Percentiles rank a stretch among this genome's conserved stretches.
Evolutionary conservation across 371 early-diverging fungal genomes (phyloP).

Genomic region (Syncephalastrum contaminatum): DNA sequence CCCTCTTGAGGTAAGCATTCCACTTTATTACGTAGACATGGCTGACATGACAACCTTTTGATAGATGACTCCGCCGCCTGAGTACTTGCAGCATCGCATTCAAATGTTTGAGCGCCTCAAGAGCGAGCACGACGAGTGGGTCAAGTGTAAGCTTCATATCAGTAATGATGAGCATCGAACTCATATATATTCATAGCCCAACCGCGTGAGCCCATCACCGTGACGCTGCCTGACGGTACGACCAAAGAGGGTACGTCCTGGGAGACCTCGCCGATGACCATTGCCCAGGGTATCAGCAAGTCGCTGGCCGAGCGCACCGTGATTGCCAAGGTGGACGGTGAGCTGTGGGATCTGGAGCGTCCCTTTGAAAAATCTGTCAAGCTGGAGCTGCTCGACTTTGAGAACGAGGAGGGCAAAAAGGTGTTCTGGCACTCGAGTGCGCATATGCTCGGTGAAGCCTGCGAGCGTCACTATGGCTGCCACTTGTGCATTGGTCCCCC

Average conservation of each 20-base stretch:
- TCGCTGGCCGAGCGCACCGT: conserved; percentile 90
- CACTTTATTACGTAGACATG: conserved; percentile 3
- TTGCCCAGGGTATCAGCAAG: conserved; percentile 87
- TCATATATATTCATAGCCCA: conserved; percentile 49
- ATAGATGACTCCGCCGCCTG: conserved; percentile 71
- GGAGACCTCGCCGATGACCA: conserved; percentile 96
- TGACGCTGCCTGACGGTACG: conserved; percentile 91
- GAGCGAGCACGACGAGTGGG: conserved; percentile 72
- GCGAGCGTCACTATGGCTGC: conserved; percentile 95
- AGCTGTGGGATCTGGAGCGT: conserved; percentile 91
- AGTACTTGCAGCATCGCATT: conserved; percentile 86
- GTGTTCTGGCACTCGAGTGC: conserved; percentile 99
- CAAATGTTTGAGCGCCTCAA: conserved; percentile 89
- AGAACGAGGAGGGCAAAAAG: conserved; percentile 88
- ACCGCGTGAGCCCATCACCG: conserved; percentile 83
- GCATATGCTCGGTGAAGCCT: conserved; percentile 98
- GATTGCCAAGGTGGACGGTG: conserved; percentile 95
- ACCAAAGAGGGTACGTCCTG: conserved; percentile 85
- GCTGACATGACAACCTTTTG: neutral
- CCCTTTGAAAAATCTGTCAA: conserved; percentile 81
- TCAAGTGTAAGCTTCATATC: conserved; percentile 65
- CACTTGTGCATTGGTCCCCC: conserved; percentile 99
- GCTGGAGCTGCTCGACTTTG: conserved; percentile 96
- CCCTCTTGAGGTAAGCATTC: conserved; percentile 56
- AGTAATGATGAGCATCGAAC: neutral